These are phyloP conservation scores for Coemansia javaensis DNA, from an alignment of 192 early-diverging fungal genomes.

Conservation along the genomic window DNA sequence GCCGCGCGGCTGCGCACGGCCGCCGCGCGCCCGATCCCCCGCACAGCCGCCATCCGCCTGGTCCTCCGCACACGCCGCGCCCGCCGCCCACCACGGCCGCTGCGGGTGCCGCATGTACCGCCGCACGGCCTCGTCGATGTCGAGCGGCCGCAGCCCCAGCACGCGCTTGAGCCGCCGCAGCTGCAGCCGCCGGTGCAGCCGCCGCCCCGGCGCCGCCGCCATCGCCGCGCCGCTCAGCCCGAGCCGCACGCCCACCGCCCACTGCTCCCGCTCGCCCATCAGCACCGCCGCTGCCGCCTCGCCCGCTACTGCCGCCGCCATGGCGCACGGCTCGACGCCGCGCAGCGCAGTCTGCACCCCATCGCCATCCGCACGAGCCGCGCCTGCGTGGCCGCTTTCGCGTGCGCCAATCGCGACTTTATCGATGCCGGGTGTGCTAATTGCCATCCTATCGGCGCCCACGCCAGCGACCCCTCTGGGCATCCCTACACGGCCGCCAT, in stretches of 20 bases:
- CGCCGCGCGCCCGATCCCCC: neutral
- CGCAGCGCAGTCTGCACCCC: too few relatives aligned
- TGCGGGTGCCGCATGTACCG: constrained; percentile 15
- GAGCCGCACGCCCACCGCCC: constrained; percentile 28
- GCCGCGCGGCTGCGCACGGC: too few relatives aligned
- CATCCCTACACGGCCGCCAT: too few relatives aligned
- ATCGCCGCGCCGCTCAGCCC: constrained; percentile 7
- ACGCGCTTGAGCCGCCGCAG: constrained; percentile 59
- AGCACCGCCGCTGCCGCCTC: neutral
- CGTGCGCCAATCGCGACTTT: too few relatives aligned
- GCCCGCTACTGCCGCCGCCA: too few relatives aligned
- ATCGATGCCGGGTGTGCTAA: too few relatives aligned
- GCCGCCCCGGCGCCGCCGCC: constrained; percentile 5
- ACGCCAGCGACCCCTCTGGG: too few relatives aligned
- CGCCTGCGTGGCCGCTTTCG: too few relatives aligned
- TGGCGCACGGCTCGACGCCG: neutral
- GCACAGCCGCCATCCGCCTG: constrained; percentile 8
- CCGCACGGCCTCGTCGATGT: constrained; percentile 58
- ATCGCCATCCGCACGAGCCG: too few relatives aligned
- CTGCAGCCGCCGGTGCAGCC: constrained; percentile 37
- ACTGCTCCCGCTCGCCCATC: constrained; percentile 31
- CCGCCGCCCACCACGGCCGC: constrained; percentile 11
- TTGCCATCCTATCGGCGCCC: too few relatives aligned
- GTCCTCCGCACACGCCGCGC: neutral
- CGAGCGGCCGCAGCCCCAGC: constrained; percentile 59